A percentile compares a stretch with the other conserved stretches of the same genome.
Conservation (phyloP, 306 rosid genomes). For the Inga laurina region DNA sequence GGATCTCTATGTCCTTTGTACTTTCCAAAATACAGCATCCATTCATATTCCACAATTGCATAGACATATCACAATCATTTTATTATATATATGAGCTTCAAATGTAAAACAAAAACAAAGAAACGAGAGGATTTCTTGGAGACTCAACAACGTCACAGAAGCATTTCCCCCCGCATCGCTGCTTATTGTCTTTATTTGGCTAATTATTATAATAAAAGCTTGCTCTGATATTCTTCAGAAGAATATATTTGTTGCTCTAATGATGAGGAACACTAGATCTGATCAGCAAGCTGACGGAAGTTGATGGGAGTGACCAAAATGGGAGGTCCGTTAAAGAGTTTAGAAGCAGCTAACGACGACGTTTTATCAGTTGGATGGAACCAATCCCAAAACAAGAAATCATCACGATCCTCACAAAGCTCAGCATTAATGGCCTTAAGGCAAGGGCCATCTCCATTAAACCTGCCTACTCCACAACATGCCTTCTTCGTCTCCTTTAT, state of each 20-base stretch:
- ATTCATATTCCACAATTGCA: too few species aligned
- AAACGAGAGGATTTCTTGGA: not conserved
- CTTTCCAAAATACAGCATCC: too few species aligned
- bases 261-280: not conserved
- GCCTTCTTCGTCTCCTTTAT: slow-evolving; percentile 37
- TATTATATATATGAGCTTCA: too few species aligned
- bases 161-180: not conserved
- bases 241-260: not conserved
- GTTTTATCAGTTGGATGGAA: slow-evolving; percentile 50
- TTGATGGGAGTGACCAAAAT: slow-evolving; percentile 35
- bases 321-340: not conserved
- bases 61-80: too few species aligned
- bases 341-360: slow-evolving; percentile 27
- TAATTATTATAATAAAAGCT: not conserved
- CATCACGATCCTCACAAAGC: slow-evolving; percentile 28
- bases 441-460: slow-evolving; percentile 41
- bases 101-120: too few species aligned
- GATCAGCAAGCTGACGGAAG: slow-evolving; percentile 32
- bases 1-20: too few species aligned
- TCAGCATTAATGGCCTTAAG: not conserved
- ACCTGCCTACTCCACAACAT: slow-evolving; percentile 56
- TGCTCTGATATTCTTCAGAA: not conserved
- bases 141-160: not conserved
- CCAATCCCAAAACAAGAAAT: slow-evolving; percentile 60
- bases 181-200: not conserved